Evolutionary conservation across 2,329 filamentous ascomycete genomes (phyloP).

Genomic region (Fusarium sp.): DNA sequence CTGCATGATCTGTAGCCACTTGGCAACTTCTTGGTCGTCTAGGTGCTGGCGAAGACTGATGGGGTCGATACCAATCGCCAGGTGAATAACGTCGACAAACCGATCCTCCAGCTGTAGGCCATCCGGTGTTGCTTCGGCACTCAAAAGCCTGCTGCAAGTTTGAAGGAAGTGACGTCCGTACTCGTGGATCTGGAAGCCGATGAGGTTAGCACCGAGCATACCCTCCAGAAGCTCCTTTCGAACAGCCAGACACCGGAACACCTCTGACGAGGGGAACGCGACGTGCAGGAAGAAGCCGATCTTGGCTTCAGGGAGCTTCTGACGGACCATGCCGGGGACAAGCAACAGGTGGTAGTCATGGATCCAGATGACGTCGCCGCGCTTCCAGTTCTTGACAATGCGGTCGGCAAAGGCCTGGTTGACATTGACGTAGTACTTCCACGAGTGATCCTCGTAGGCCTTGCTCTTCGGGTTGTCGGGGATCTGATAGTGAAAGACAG

Average conservation of each 20-base stretch:
- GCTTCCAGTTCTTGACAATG: conserved; percentile 92
- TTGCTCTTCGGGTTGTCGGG: conserved; percentile 99
- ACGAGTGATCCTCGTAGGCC: conserved; percentile 96
- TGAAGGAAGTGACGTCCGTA: conserved; percentile 95
- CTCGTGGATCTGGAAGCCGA: conserved; percentile 94
- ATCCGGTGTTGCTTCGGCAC: conserved; percentile 88
- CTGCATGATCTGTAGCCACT: conserved; percentile 83
- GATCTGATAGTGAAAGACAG: conserved; percentile 97
- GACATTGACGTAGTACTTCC: conserved; percentile 92
- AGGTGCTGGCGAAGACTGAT: conserved; percentile 78
- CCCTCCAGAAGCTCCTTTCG: conserved; percentile 90
- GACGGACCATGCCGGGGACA: conserved; percentile 88
- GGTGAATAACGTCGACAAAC: conserved; percentile 87
- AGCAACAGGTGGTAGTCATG: conserved; percentile 95
- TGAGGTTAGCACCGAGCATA: conserved; percentile 90
- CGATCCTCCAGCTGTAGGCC: conserved; percentile 92
- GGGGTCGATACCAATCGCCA: conserved; percentile 93
- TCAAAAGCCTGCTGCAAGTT: conserved; percentile 90
- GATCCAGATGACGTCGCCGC: conserved; percentile 92
- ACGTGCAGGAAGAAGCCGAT: conserved; percentile 97
- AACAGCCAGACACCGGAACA: conserved; percentile 90
- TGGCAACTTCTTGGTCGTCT: conserved; percentile 76
- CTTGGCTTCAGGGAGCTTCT: conserved; percentile 90
- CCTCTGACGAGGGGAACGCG: conserved; percentile 94
- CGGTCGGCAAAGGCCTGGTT: conserved; percentile 94